These are phyloP conservation scores for Cladosporium sp. DNA, from an alignment of 2,329 filamentous ascomycete genomes.

Conservation along the genomic window DNA sequence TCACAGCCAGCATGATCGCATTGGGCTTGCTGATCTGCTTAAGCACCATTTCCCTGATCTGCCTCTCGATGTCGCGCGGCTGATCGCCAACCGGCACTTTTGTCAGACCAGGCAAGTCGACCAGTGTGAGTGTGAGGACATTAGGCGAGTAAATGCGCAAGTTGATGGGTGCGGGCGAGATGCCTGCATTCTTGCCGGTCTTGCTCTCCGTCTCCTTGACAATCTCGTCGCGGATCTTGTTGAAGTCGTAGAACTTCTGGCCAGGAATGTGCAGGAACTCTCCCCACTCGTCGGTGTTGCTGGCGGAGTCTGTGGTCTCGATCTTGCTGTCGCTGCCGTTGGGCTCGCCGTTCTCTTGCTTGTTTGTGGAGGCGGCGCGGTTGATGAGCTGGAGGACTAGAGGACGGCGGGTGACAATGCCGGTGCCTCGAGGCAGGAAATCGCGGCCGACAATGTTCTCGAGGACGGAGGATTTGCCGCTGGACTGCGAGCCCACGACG, in stretches of 20 bases:
- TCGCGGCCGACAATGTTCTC: slow-evolving; percentile 99
- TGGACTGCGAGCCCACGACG: slow-evolving; percentile 97
- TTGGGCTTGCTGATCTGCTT: slow-evolving; percentile 99
- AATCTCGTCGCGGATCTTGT: slow-evolving; percentile 97
- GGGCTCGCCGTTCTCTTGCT: slow-evolving; percentile 68
- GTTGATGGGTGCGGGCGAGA: slow-evolving; percentile 96
- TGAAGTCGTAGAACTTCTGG: slow-evolving; percentile 97
- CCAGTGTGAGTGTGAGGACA: slow-evolving; percentile 91
- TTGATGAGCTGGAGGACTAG: slow-evolving; percentile 98
- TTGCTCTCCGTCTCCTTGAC: slow-evolving; percentile 94
- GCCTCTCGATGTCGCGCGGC: slow-evolving; percentile 91
- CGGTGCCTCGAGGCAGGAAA: slow-evolving; percentile 94
- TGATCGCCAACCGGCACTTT: slow-evolving; percentile 97
- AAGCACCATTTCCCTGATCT: slow-evolving; percentile 96
- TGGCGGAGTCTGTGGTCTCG: slow-evolving; percentile 74
- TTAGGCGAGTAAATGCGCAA: slow-evolving; percentile 97
- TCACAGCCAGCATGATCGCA: slow-evolving; percentile 95
- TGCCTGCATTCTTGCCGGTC: slow-evolving; percentile 93
- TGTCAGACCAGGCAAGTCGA: slow-evolving; percentile 93
- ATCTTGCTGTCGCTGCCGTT: slow-evolving; percentile 72
- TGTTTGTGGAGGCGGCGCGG: slow-evolving; percentile 55
- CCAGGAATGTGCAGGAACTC: slow-evolving; percentile 97
- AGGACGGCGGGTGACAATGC: slow-evolving; percentile 93
- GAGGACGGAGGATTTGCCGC: slow-evolving; percentile 97
- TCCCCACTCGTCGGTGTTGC: slow-evolving; percentile 95